A percentile compares a stretch with the other conserved stretches of the same genome.
phyloP scores from a whole-genome alignment of 176 grass and related monocot genomes.

The Carex myosuroides region DNA sequence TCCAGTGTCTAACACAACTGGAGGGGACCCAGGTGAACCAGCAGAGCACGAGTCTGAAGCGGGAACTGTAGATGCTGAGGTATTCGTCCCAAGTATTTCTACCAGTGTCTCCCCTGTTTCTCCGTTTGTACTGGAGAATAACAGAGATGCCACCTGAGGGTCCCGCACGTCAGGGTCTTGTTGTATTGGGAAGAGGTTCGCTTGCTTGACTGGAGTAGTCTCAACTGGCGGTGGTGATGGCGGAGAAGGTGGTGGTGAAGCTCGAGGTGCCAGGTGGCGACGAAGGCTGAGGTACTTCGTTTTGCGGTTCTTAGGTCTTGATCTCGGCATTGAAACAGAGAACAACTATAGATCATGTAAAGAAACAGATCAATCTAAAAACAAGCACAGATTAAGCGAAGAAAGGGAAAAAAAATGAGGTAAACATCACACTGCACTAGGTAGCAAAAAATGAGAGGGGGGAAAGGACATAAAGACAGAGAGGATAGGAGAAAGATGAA shows the following conservation, averaged over 20 bases:
- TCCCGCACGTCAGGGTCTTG: constrained; percentile 36
- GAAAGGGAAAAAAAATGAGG: background rate
- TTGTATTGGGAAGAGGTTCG: constrained; percentile 47
- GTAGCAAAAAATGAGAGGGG: background rate
- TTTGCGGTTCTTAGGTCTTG: constrained; percentile 29
- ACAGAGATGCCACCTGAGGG: constrained; percentile 33
- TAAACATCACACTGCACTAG: background rate
- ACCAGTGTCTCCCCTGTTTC: constrained; percentile 51
- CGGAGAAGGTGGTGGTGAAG: background rate
- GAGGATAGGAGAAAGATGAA: background rate
- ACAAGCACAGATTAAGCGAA: background rate
- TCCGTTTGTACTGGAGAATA: constrained; percentile 36
- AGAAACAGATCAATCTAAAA: background rate
- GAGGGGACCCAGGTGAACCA: constrained; percentile 26
- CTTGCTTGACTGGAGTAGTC: background rate
- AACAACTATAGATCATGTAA: background rate
- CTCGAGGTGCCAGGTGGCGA: constrained; percentile 14
- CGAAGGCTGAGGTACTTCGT: constrained; percentile 76
- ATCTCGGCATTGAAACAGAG: background rate
- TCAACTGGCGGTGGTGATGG: background rate
- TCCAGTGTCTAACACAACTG: background rate
- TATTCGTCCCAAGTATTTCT: constrained; percentile 57
- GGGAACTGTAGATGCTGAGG: background rate
- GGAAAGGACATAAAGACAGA: background rate
- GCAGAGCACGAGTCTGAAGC: constrained; percentile 9